Conservation (phyloP, 805 yeast species). For the Candida nitratophila region DNA sequence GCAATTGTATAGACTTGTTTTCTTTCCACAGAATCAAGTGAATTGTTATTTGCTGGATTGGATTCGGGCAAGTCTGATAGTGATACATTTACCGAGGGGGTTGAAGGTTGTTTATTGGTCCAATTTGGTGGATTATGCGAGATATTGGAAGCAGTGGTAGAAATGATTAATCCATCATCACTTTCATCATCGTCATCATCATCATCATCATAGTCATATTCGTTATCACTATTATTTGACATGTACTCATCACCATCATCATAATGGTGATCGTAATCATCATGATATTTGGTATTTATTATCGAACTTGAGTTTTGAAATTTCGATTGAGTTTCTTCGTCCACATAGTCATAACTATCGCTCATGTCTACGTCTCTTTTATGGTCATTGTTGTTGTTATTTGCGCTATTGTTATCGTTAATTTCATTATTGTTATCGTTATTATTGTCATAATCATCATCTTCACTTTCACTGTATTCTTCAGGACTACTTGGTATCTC, state of each 20-base stretch:
- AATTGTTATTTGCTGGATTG: not conserved
- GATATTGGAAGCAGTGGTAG: conserved; percentile 13
- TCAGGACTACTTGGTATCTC: conserved; percentile 23
- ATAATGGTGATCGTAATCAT: conserved; percentile 12
- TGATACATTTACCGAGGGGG: conserved; percentile 8
- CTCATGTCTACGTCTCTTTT: conserved; percentile 12
- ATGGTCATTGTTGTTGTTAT: conserved; percentile 12
- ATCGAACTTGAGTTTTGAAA: conserved; percentile 2
- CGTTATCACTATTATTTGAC: conserved; percentile 13
- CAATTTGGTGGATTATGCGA: conserved; percentile 22
- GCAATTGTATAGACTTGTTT: conserved; percentile 52
- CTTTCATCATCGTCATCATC: conserved; percentile 20
- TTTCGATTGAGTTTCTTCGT: conserved; percentile 9
- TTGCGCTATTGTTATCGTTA: not conserved
- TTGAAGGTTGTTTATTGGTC: conserved; percentile 3
- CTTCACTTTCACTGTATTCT: conserved; percentile 20
- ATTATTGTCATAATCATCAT: conserved; percentile 8
- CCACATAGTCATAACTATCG: conserved; percentile 18
- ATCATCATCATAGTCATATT: conserved; percentile 12
- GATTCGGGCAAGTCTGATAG: not conserved
- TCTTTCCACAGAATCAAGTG: not conserved
- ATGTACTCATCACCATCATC: not conserved
- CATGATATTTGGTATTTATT: conserved; percentile 12
- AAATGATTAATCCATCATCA: conserved; percentile 20
- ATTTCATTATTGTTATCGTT: not conserved